phyloP scores from a whole-genome alignment of 2,329 filamentous ascomycete genomes.

The Chrysoporthe deuterocubensis region DNA sequence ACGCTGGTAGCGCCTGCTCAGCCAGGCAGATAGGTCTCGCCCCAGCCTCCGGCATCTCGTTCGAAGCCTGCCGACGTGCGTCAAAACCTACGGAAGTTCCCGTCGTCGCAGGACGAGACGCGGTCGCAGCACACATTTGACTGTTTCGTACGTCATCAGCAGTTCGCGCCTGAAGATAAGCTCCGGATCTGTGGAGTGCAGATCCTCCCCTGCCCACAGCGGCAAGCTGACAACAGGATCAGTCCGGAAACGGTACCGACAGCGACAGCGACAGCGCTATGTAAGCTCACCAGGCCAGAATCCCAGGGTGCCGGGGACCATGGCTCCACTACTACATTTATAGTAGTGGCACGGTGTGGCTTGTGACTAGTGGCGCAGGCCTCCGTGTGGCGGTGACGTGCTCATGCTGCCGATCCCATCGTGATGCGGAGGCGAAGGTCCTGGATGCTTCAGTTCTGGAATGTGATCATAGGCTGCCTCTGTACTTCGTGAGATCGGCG shows the following conservation, averaged over 20 bases:
- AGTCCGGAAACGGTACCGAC: background rate
- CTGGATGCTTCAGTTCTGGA: background rate
- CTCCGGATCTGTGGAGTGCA: background rate
- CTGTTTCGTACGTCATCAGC: slow-evolving; percentile 10
- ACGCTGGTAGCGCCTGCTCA: background rate
- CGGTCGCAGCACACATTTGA: background rate
- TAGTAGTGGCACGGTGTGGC: slow-evolving; percentile 5
- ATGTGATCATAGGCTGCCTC: background rate
- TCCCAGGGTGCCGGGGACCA: too few species aligned
- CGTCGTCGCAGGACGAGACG: background rate
- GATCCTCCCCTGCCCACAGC: background rate
- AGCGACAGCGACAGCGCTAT: too few species aligned
- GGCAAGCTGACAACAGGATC: slow-evolving; percentile 1
- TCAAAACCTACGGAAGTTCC: background rate
- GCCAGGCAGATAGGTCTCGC: background rate
- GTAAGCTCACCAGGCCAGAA: too few species aligned
- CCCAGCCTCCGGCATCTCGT: background rate
- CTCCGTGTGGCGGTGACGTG: slow-evolving; percentile 7
- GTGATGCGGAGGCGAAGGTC: background rate
- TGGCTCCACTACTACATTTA: too few species aligned
- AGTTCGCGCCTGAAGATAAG: background rate
- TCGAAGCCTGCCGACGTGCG: background rate
- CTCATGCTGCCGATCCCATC: background rate
- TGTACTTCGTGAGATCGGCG: background rate
- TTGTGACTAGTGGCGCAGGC: slow-evolving; percentile 16